These are phyloP conservation scores for Santalum album DNA, from an alignment of 164 flowering plant species.

Conservation along the genomic window DNA sequence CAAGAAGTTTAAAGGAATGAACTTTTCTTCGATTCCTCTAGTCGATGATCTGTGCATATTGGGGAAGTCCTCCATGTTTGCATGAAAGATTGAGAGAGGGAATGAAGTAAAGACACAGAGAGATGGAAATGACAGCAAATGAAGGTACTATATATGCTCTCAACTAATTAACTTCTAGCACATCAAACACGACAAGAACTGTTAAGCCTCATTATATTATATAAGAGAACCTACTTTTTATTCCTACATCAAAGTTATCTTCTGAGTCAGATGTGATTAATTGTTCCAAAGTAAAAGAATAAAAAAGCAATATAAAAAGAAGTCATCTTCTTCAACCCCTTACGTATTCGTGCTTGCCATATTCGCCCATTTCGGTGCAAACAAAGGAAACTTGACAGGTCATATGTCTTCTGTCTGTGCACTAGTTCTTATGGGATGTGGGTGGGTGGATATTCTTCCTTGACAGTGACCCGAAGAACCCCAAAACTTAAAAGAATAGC, in stretches of 20 bases:
- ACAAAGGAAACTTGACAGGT: slow-evolving; percentile 16
- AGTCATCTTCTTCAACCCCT: slow-evolving; percentile 11
- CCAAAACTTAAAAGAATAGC: neutral
- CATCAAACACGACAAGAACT: slow-evolving; percentile 6
- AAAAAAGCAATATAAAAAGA: too few relatives aligned
- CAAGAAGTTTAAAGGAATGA: slow-evolving; percentile 31
- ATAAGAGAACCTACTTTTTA: slow-evolving; percentile 15
- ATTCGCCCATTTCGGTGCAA: neutral
- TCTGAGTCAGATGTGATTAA: slow-evolving; percentile 13
- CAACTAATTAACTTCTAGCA: slow-evolving; percentile 8
- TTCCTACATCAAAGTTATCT: slow-evolving; percentile 6
- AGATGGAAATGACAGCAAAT: slow-evolving; percentile 16
- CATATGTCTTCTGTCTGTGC: neutral
- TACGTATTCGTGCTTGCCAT: slow-evolving; percentile 22
- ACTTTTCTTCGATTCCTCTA: too few relatives aligned
- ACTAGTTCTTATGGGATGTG: neutral
- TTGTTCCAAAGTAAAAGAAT: neutral
- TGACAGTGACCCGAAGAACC: neutral
- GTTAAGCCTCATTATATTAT: slow-evolving; percentile 7
- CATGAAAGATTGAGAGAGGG: neutral
- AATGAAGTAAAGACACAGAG: slow-evolving; percentile 1
- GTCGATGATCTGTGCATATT: too few relatives aligned
- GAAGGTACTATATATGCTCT: slow-evolving; percentile 6
- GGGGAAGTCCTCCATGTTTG: slow-evolving; percentile 30
- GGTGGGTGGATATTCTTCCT: neutral